Base-by-base conservation (phyloP, 768 basidiomycete species). In the Coprinellus micaceus region DNA sequence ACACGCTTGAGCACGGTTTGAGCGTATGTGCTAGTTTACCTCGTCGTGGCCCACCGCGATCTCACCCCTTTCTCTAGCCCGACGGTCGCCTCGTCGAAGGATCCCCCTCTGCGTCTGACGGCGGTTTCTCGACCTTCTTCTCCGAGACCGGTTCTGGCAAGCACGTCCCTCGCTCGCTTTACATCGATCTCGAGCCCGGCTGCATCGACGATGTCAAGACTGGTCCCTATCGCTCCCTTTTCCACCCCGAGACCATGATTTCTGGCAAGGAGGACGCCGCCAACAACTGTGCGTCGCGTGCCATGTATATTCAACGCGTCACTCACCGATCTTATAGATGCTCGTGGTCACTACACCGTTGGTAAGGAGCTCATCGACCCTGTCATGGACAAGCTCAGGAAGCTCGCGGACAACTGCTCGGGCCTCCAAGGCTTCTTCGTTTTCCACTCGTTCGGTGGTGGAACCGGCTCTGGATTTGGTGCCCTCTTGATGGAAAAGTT, bases 391-490 rank as follows among this genome's bases (percentile, higher is more conserved):
- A 95, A 92, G 74, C 79, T 98, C 63, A 91, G 97, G 71, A 89
- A 92, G 63, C 85, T 99, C 60, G 92, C 95, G 51, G 97, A 99
- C 76, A 97, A 97, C 77, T 98, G 96, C 78, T 84, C 86, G 49
- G 97, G 97, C 70, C 86, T 99, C 44, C 97, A 99, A 76, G 97
- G 97, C 66, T 99, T 99, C 86, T 98, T 98, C 69, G 92, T 98
- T 68, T 98, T 98, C 86, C 97, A 98, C 79, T 98, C 97, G 19
- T 98, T 99, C 71, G 97, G 97, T 70, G 97, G 97, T 69, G 97
- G 97, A 74, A 98, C 97, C 69, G 97, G 97, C 67, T 99, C 97
- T 59, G 97, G 97, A 68, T 96, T 99, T 67, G 97, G 97, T 70
- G 96, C 97, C 57, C 89, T 99, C 65, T 82, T 99, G 60, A 85